Conservation (phyloP, 2,329 filamentous ascomycete species). For the Sporothrix brasiliensis region DNA sequence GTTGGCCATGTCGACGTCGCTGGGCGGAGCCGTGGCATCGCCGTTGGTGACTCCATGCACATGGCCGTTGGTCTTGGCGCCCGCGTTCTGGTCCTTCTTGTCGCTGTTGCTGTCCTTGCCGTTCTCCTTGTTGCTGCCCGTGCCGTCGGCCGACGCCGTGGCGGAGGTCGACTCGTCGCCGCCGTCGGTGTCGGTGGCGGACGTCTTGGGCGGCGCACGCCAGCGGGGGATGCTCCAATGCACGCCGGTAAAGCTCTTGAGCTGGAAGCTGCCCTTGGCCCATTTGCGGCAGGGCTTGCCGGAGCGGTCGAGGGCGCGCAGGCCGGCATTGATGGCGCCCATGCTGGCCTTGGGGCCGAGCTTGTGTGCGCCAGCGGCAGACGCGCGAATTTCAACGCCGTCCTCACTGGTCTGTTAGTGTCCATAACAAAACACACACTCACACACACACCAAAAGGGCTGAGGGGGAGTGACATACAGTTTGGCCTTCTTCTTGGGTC, state of each 20-base stretch:
- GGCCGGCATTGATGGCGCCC: constrained; percentile 93
- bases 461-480: constrained; percentile 65
- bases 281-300: constrained; percentile 92
- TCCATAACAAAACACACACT: neutral
- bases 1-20: constrained; percentile 59
- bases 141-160: constrained; percentile 42
- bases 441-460: too few species aligned
- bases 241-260: constrained; percentile 92
- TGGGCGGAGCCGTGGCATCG: constrained; percentile 38
- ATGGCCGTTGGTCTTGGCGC: constrained; percentile 50
- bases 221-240: constrained; percentile 81
- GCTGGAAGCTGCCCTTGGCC: constrained; percentile 76
- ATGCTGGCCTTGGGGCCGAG: constrained; percentile 95
- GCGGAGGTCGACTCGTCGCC: constrained; percentile 44
- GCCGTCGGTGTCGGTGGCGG: constrained; percentile 43
- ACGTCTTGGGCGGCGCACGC: constrained; percentile 69
- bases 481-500: constrained; percentile 94
- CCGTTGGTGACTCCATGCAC: neutral
- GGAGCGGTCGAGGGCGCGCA: constrained; percentile 88
- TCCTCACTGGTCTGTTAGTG: constrained; percentile 56
- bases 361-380: constrained; percentile 66
- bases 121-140: constrained; percentile 63
- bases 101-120: constrained; percentile 50
- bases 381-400: constrained; percentile 58
- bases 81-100: constrained; percentile 43